A percentile compares a stretch with the other conserved stretches of the same genome.
phyloP scores from a whole-genome alignment of 495 filamentous ascomycete genomes.

The Penicillium taxi region DNA sequence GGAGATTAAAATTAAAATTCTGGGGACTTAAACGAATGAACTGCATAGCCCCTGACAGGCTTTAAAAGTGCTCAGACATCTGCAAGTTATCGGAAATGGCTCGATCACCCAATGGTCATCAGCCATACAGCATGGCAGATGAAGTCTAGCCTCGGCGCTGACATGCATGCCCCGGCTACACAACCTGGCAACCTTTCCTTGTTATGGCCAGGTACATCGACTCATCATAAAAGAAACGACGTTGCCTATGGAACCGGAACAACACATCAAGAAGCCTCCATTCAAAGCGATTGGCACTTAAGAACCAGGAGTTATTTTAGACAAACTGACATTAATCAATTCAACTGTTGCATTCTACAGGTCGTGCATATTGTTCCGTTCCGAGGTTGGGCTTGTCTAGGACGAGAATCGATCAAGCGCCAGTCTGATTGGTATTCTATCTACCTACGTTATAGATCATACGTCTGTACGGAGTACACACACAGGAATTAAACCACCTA shows the following conservation, averaged over 20 bases:
- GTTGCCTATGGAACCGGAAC: conserved; percentile 1
- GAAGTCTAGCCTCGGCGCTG: conserved; percentile 4
- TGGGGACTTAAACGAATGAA: no score
- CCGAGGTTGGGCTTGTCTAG: conserved; percentile 1
- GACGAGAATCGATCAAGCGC: background rate
- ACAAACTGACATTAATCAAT: background rate
- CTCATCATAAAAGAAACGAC: conserved; percentile 2
- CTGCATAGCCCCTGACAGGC: conserved; percentile 6
- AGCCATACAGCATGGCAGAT: conserved; percentile 3
- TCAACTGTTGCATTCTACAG: background rate
- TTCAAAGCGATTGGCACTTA: conserved; percentile 7
- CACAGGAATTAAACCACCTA: no score
- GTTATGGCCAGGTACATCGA: conserved; percentile 9
- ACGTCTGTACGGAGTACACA: no score
- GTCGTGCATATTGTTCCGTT: background rate
- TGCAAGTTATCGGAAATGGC: background rate
- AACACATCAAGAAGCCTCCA: background rate
- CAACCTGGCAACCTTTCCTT: conserved; percentile 5
- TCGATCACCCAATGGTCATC: background rate
- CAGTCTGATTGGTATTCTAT: background rate
- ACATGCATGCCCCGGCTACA: conserved; percentile 13
- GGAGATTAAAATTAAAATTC: no score
- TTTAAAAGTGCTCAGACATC: background rate
- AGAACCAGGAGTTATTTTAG: no score
- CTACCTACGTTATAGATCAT: no score